Percentiles rank a stretch among this genome's conserved stretches.
These are phyloP conservation scores for Aspergillus sp. DNA, from an alignment of 2,329 filamentous ascomycete species.

Conservation along the genomic window DNA sequence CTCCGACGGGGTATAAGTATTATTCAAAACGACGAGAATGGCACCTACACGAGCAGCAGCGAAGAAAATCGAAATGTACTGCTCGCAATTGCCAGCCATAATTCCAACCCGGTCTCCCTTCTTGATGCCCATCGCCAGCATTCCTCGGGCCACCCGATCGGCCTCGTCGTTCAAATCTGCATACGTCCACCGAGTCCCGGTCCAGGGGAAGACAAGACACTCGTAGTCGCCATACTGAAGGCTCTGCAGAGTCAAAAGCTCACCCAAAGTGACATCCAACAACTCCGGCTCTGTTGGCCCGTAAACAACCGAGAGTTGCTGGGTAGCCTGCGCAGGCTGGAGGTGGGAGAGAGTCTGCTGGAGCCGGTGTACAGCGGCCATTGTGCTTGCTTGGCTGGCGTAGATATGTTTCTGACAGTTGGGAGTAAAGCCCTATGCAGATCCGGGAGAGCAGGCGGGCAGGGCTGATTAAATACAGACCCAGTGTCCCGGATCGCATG, in stretches of 20 bases:
- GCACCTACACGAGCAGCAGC: constrained; percentile 66
- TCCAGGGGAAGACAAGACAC: constrained; percentile 74
- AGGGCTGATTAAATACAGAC: constrained; percentile 9
- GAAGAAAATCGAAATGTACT: constrained; percentile 68
- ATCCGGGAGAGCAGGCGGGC: neutral
- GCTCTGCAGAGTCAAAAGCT: constrained; percentile 70
- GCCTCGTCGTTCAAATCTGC: constrained; percentile 63
- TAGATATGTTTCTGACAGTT: neutral
- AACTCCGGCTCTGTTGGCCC: constrained; percentile 69
- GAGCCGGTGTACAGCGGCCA: constrained; percentile 31
- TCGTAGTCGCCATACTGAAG: constrained; percentile 65
- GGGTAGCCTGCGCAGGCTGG: constrained; percentile 16
- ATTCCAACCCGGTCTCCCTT: constrained; percentile 71
- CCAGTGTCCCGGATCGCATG: neutral
- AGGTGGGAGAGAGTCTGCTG: constrained; percentile 33
- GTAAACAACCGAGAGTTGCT: constrained; percentile 58
- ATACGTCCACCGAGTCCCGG: constrained; percentile 71
- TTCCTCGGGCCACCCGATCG: constrained; percentile 61
- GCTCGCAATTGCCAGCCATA: constrained; percentile 65
- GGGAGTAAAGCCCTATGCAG: neutral
- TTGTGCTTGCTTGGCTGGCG: constrained; percentile 5
- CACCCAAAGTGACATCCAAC: constrained; percentile 69
- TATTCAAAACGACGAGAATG: constrained; percentile 75
- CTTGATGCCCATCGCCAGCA: constrained; percentile 66
- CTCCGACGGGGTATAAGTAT: constrained; percentile 75